Conservation (phyloP, 2,329 filamentous ascomycete species). For the Exutisphaerella laricina region DNA sequence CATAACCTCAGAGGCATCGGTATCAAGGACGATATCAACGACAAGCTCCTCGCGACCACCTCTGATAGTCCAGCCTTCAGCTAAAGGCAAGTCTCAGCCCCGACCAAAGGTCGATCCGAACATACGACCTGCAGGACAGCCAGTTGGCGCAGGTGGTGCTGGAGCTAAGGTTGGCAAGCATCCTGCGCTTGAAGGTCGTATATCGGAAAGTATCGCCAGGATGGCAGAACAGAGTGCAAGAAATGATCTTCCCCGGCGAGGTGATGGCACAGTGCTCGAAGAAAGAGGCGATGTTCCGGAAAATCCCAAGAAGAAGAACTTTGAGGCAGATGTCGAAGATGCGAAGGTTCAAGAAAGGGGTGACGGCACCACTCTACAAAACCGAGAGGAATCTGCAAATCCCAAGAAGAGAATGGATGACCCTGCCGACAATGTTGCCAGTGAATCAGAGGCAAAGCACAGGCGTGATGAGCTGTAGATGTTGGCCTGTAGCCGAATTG, state of each 20-base stretch:
- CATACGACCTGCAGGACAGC: conserved; percentile 32
- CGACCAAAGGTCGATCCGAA: conserved; percentile 17
- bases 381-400: conserved; percentile 40
- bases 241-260: conserved; percentile 30
- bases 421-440: no score
- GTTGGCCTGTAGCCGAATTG: no score
- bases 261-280: conserved; percentile 44
- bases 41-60: conserved; percentile 31
- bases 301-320: conserved; percentile 59
- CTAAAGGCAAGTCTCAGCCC: conserved; percentile 34
- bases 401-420: conserved; percentile 59
- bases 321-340: conserved; percentile 48
- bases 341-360: conserved; percentile 30
- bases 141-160: conserved; percentile 48
- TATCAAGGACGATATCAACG: conserved; percentile 4
- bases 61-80: conserved; percentile 44
- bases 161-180: conserved; percentile 36
- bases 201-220: conserved; percentile 39
- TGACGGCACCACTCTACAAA: conserved; percentile 42
- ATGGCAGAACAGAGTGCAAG: conserved; percentile 39
- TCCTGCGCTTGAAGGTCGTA: conserved; percentile 24
- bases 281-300: conserved; percentile 33
- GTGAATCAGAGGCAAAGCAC: conserved; percentile 26
- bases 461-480: conserved; percentile 35
- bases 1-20: conserved; percentile 20